Evolutionary conservation across 257 asterid genomes (phyloP), one percentile per base, ranked within the genome.

Genomic region (Apocynum venetum): DNA sequence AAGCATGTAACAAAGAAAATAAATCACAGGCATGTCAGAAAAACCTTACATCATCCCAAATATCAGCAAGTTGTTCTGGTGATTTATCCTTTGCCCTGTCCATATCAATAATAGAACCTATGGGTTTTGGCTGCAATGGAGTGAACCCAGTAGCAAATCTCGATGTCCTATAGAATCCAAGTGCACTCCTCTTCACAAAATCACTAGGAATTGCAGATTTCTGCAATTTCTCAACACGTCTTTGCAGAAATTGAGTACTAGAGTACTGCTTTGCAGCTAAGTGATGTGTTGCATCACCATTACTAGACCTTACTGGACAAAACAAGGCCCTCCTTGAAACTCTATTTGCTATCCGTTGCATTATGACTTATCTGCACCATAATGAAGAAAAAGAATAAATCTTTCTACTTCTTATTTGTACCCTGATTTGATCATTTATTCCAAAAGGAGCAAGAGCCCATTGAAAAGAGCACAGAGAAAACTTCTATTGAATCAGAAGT

Each of bases 21-120:
- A 73, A 44, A 56, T n/a, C n/a, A 55, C 13, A 73, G 35, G 48
- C 31, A 44, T 53, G 52, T 55, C 84, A 60, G 51, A 57, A 35
- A 64, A 61, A 72, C 75, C 84, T 87, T 82, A 91, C 99, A 85
- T 96, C 99, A 83, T 93, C 92, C 98, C 98, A 93, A 77, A 96
- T 86, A 44, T 87, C 96, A 59, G 93, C 90, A 51, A 96, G 91
- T 81, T 90, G 92, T 73, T 96, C 91, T 25, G 96, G 84, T 53
- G 91, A 85, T 85, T 91, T 93, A 78, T 71, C 69, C 83, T 90
- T 89, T 40, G 94, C 98, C 84, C 97, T 89, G 72, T 86, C 86
- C n/a, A 93, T 66, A 80, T 91, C 97, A 52, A 93, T 76, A 76
- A 96, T 96, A 35, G 94, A 86, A 70, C 85, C 90, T 89, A 96